phyloP scores from a whole-genome alignment of 257 asterid species.

The Paulownia fortunei region DNA sequence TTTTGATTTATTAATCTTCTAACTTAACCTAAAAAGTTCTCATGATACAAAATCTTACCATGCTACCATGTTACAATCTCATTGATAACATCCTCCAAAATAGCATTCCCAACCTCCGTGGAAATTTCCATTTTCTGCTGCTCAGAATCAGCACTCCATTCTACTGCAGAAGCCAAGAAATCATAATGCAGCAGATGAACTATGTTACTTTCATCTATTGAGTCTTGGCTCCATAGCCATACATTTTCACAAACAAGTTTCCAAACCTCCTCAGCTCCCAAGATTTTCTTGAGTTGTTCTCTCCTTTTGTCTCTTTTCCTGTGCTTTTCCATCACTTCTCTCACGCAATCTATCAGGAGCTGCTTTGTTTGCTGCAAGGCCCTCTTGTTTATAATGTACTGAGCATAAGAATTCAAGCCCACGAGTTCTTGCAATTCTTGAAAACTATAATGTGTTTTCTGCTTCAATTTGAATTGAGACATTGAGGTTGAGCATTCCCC shows the following conservation, averaged over 20 bases:
- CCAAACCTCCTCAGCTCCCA: constrained; percentile 75
- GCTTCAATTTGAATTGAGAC: constrained; percentile 33
- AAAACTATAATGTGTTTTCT: constrained; percentile 6
- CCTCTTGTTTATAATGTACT: constrained; percentile 65
- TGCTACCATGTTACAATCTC: constrained; percentile 45
- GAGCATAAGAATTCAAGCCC: constrained; percentile 27
- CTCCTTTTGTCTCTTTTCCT: constrained; percentile 37
- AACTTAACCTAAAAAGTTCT: neutral
- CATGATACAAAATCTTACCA: neutral
- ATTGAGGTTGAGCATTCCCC: constrained; percentile 39
- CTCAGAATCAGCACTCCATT: constrained; percentile 44
- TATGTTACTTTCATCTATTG: constrained; percentile 53
- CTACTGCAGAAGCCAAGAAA: constrained; percentile 43
- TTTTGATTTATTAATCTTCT: neutral
- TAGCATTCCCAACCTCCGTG: constrained; percentile 54
- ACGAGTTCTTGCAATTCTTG: constrained; percentile 4
- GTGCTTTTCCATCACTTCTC: constrained; percentile 60
- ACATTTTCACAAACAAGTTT: constrained; percentile 61
- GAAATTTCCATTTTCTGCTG: constrained; percentile 38
- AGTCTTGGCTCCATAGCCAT: constrained; percentile 71
- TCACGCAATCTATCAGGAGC: constrained; percentile 68
- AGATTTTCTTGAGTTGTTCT: constrained; percentile 44
- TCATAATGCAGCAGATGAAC: constrained; percentile 43
- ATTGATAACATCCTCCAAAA: constrained; percentile 55
- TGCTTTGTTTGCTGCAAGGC: constrained; percentile 49